A percentile compares a stretch with the other conserved stretches of the same genome.
These are phyloP conservation scores for Amniculicola lignicola DNA, from an alignment of 495 filamentous ascomycete genomes.

Conservation along the genomic window DNA sequence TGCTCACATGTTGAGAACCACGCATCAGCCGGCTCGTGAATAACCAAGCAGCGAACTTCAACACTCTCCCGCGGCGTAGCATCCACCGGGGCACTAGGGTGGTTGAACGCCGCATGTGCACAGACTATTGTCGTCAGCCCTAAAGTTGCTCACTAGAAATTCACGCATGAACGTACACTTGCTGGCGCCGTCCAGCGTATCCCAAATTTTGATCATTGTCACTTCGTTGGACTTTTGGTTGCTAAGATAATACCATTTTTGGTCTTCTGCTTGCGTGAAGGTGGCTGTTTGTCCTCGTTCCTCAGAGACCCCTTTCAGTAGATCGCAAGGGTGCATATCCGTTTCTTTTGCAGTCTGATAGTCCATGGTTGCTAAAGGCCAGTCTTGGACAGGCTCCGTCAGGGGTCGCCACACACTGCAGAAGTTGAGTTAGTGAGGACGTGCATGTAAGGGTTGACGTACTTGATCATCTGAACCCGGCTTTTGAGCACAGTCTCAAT, in stretches of 20 bases:
- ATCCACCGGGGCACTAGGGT: neutral
- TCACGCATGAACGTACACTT: neutral
- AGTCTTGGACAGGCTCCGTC: constrained; percentile 4
- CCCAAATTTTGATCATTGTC: constrained; percentile 21
- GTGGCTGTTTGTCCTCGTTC: constrained; percentile 11
- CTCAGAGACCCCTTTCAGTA: neutral
- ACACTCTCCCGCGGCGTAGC: neutral
- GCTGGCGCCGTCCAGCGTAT: constrained; percentile 2
- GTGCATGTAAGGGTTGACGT: neutral
- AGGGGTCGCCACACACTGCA: constrained; percentile 17
- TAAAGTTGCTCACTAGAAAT: neutral
- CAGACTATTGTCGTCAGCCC: neutral
- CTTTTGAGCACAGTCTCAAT: neutral
- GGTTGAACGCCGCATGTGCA: constrained; percentile 3
- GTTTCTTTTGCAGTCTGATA: neutral
- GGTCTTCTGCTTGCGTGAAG: neutral
- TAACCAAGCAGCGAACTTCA: constrained; percentile 2
- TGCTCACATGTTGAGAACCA: neutral
- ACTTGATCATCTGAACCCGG: constrained; percentile 16
- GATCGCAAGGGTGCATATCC: constrained; percentile 2
- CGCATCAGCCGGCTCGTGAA: neutral
- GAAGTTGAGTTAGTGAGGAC: neutral
- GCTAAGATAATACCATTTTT: constrained; percentile 16
- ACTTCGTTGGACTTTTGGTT: constrained; percentile 9
- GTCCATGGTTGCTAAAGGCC: constrained; percentile 22